Evolutionary conservation across 2,329 filamentous ascomycete species (phyloP).

Genomic region (Fusarium acutatum): DNA sequence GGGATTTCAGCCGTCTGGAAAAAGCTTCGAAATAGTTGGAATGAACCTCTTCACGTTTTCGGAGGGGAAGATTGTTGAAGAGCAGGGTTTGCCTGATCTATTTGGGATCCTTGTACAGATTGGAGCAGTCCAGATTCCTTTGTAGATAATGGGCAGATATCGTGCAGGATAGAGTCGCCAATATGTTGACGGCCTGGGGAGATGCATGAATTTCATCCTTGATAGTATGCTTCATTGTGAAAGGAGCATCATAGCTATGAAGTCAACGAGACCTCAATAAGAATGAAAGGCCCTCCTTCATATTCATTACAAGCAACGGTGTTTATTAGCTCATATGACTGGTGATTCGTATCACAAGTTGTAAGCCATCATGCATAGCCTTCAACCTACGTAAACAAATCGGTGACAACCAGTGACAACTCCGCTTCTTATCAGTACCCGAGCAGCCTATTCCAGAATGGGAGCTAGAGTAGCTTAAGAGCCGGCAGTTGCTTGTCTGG

Average conservation of each 20-base stretch:
- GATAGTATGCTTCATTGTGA: background rate
- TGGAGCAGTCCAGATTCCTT: background rate
- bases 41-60: background rate
- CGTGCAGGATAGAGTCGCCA: background rate
- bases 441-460: too few relatives aligned
- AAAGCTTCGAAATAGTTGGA: background rate
- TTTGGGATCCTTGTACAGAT: background rate
- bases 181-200: rapidly evolving
- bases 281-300: rapidly evolving
- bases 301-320: rapidly evolving
- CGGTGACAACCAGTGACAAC: rapidly evolving
- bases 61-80: background rate
- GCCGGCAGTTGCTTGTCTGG: background rate
- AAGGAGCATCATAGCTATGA: background rate
- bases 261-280: background rate
- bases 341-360: rapidly evolving
- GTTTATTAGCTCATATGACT: background rate
- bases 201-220: rapidly evolving
- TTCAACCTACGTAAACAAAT: rapidly evolving
- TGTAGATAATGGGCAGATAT: background rate
- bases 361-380: rapidly evolving
- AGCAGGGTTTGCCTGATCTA: background rate
- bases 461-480: rapidly evolving
- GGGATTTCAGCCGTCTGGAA: background rate
- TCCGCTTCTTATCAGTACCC: rapidly evolving